Percentiles rank a stretch among this genome's conserved stretches.
Evolutionary conservation across 768 basidiomycete species (phyloP).

Genomic region (Xerocomellus chrysenteron): DNA sequence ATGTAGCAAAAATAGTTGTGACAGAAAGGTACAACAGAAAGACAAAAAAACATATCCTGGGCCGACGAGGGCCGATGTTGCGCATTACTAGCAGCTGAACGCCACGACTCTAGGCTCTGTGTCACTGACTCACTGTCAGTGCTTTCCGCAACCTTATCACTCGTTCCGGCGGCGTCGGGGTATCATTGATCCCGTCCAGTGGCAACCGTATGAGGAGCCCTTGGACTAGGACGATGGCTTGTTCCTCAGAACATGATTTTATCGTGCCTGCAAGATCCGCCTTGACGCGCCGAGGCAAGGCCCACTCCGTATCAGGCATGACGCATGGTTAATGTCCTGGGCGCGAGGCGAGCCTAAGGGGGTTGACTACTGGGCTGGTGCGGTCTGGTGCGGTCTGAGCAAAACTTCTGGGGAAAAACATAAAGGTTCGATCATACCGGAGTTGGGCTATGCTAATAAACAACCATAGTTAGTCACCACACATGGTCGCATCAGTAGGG

Average conservation of each 20-base stretch:
- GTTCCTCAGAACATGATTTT: background rate
- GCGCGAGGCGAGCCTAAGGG: conserved; percentile 6
- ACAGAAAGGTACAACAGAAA: conserved; percentile 2
- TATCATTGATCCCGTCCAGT: conserved; percentile 1
- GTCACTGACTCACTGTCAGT: conserved; percentile 4
- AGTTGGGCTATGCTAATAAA: conserved; percentile 27
- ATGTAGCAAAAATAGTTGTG: background rate
- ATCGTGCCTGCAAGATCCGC: conserved; percentile 21
- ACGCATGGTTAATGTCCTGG: conserved; percentile 7
- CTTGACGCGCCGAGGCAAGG: background rate
- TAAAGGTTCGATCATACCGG: conserved; percentile 32
- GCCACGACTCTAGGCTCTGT: conserved; percentile 15
- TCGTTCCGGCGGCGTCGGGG: conserved; percentile 15
- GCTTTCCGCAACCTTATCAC: conserved; percentile 10
- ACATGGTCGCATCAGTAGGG: background rate
- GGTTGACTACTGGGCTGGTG: background rate
- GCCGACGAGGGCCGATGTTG: background rate
- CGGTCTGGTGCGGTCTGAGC: conserved; percentile 8
- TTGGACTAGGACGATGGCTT: background rate
- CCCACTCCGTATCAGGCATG: background rate
- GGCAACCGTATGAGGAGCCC: background rate
- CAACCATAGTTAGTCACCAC: conserved; percentile 16
- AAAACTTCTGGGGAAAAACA: conserved; percentile 16
- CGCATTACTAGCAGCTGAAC: background rate
- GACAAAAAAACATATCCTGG: background rate